Evolutionary conservation across 257 asterid genomes (phyloP).

Genomic region (Asclepias syriaca): DNA sequence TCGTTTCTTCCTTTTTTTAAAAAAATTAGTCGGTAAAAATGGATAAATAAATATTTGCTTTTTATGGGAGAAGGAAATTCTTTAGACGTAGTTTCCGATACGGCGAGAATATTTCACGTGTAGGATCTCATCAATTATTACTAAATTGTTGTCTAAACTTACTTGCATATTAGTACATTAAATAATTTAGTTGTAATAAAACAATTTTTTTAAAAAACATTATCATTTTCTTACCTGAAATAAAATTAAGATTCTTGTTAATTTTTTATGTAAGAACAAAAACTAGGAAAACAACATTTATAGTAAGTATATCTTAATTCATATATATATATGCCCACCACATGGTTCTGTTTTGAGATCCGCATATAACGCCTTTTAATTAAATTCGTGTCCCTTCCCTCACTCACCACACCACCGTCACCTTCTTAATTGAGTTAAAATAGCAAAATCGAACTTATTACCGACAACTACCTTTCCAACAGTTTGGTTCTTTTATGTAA

Average conservation of each 20-base stretch:
- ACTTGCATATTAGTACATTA: not conserved
- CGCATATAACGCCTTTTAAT: constrained; percentile 26
- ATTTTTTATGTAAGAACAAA: too few species aligned
- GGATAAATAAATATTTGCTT: too few species aligned
- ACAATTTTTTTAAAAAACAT: too few species aligned
- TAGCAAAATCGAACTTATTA: too few species aligned
- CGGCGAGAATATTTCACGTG: constrained; percentile 7
- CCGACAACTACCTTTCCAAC: too few species aligned
- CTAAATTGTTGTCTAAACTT: not conserved
- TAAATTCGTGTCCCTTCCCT: constrained; percentile 25
- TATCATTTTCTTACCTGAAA: too few species aligned
- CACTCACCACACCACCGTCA: constrained; percentile 6
- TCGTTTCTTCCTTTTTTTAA: not conserved
- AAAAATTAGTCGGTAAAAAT: too few species aligned
- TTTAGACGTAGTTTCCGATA: not conserved
- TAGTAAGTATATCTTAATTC: constrained; percentile 1
- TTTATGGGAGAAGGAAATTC: too few species aligned
- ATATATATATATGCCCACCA: constrained; percentile 21
- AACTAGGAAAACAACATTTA: not conserved
- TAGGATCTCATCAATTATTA: not conserved
- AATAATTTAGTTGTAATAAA: too few species aligned
- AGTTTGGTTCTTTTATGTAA: too few species aligned
- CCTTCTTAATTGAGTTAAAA: too few species aligned
- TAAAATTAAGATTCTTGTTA: too few species aligned
- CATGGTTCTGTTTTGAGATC: constrained; percentile 55